Evolutionary conservation across 108 stramenopile genomes (phyloP).

Genomic region (Nannochloropsis oceanica): DNA sequence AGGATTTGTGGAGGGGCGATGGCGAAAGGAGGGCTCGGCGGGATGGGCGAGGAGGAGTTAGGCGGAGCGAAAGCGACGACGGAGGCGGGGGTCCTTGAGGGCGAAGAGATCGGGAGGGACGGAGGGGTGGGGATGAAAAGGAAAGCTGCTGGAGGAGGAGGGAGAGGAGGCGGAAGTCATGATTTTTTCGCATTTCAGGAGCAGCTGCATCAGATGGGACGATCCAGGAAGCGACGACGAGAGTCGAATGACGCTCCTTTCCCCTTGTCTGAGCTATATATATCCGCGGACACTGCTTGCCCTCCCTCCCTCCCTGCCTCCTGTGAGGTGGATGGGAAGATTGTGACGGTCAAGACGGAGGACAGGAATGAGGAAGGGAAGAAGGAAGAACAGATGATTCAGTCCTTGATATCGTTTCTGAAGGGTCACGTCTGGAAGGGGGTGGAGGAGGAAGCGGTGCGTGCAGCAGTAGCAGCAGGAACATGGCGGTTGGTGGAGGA

Average conservation of each 20-base stretch:
- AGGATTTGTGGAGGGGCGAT: not conserved
- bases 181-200: not conserved
- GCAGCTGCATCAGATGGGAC: not conserved
- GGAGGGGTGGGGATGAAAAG: too few species aligned
- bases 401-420: not conserved
- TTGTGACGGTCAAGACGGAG: not conserved
- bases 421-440: not conserved
- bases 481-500: not conserved
- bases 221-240: not conserved
- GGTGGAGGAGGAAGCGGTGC: not conserved
- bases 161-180: not conserved
- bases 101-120: too few species aligned
- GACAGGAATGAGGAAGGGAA: not conserved
- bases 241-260: not conserved
- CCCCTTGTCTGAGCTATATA: not conserved
- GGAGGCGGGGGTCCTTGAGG: not conserved
- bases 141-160: not conserved
- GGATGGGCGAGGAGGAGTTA: not conserved
- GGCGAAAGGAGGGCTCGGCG: not conserved
- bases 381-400: not conserved
- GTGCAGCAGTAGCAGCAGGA: not conserved
- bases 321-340: not conserved
- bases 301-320: too few species aligned
- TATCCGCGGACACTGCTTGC: not conserved
- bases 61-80: not conserved